Evolutionary conservation across 2,329 filamentous ascomycete genomes (phyloP).

Genomic region (Lojkania enalia): DNA sequence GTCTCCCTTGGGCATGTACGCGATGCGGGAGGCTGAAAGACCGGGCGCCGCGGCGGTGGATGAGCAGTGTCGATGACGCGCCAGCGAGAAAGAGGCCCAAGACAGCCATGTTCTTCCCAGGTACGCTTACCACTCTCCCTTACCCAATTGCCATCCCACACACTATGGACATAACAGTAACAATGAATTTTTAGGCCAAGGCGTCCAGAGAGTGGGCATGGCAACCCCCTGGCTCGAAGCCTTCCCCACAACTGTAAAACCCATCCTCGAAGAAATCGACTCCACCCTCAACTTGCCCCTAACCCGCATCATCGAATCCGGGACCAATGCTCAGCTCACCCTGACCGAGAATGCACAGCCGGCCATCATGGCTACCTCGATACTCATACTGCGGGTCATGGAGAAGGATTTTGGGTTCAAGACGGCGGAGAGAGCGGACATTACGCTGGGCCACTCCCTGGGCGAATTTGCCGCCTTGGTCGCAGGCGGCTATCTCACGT

Average conservation of each 20-base stretch:
- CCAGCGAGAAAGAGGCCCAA: slow-evolving; percentile 33
- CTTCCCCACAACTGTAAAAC: slow-evolving; percentile 76
- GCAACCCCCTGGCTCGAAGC: slow-evolving; percentile 80
- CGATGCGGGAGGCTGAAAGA: slow-evolving; percentile 21
- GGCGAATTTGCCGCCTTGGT: slow-evolving; percentile 93
- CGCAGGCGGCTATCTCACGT: slow-evolving; percentile 76
- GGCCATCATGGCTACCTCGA: slow-evolving; percentile 92
- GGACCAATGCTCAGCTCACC: slow-evolving; percentile 76
- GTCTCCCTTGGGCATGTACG: slow-evolving; percentile 21
- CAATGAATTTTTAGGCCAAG: slow-evolving; percentile 66
- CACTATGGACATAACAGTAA: background rate
- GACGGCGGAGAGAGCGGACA: slow-evolving; percentile 70
- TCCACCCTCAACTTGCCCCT: slow-evolving; percentile 72
- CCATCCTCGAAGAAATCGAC: slow-evolving; percentile 87
- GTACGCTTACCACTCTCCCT: slow-evolving; percentile 20
- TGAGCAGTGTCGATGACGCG: slow-evolving; percentile 29
- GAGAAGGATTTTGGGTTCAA: slow-evolving; percentile 83
- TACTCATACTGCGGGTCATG: slow-evolving; percentile 84
- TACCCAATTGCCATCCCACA: slow-evolving; percentile 1
- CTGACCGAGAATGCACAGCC: slow-evolving; percentile 88
- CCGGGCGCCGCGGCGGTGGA: slow-evolving; percentile 25
- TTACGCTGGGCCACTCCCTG: slow-evolving; percentile 86
- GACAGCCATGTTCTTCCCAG: slow-evolving; percentile 46
- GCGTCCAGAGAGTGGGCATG: slow-evolving; percentile 89
- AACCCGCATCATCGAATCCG: slow-evolving; percentile 75